Base-by-base conservation (phyloP, 1,139 yeast genomes). In the Yamadazyma conglobata region DNA sequence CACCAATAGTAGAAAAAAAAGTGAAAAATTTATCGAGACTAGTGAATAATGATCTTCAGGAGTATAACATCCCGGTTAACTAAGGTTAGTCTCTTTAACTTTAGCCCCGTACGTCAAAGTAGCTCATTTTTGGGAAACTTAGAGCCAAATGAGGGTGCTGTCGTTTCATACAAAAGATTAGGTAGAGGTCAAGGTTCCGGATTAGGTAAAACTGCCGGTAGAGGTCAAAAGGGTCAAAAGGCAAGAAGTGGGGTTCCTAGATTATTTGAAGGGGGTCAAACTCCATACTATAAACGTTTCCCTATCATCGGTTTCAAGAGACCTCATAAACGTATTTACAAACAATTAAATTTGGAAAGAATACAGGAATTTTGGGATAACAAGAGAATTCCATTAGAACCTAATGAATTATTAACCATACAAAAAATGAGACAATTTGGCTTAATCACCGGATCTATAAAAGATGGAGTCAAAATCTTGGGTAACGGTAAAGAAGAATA, bases 241-340 rank as follows among this genome's bases (percentile, higher is more conserved):
- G 96, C 97, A 10, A 77, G 97, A 61, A 86, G 91, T 21, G 77
- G 80, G 32, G 93, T 89, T 14, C 91, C 89, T 37, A 77, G 83
- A 40, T 87, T 95, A 91, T 86, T 89, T 56, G 98, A 91, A 67
- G 99, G 99, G 75, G 98, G 98, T 52, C 99, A 91, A 57, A 91
- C 98, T 1, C 97, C 97, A 15, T 81, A 81, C 48, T 84, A 79
- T 52, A 84, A 84, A 56, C 64, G 88, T 39, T 87, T 88, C 58
- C 97, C 97, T 32, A 89, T 91, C 55, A 70, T 82, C 38, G 98
- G 98, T 8, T 88, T 89, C 67, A 75, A 77, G 47, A 71, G 82
- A 46, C 70, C 70, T 10, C 73, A 71, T 44, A 69, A 67, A 19
- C 60, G 61, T 40, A 68, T 68, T 12, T 62, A 72, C 42, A 63